phyloP scores from a whole-genome alignment of 2,329 filamentous ascomycete species.

The Fusarium austroafricanum region DNA sequence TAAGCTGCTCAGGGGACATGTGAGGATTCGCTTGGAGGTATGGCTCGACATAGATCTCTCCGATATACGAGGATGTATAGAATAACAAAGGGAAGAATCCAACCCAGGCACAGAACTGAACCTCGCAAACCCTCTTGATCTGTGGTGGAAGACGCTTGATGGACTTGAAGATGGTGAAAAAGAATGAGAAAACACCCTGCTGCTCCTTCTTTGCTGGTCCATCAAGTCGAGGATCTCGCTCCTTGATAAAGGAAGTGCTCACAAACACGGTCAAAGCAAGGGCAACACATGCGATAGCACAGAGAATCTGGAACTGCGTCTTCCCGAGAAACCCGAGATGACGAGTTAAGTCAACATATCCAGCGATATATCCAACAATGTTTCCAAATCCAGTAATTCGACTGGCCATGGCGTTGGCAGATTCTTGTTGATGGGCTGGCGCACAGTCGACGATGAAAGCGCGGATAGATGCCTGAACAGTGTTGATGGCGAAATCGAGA shows the following conservation, averaged over 20 bases:
- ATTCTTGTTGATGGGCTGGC: conserved; percentile 91
- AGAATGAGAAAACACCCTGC: conserved; percentile 80
- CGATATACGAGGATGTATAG: conserved; percentile 94
- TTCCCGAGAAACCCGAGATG: conserved; percentile 83
- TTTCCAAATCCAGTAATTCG: conserved; percentile 88
- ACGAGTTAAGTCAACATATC: conserved; percentile 81
- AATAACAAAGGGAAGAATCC: conserved; percentile 97
- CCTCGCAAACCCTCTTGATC: conserved; percentile 82
- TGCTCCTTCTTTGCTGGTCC: conserved; percentile 69
- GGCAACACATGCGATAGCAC: conserved; percentile 82
- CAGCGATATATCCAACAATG: conserved; percentile 89
- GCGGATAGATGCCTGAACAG: conserved; percentile 91
- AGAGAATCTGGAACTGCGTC: conserved; percentile 93
- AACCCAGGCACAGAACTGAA: conserved; percentile 90
- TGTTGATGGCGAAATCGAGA: conserved; percentile 95
- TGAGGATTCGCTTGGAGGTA: conserved; percentile 81
- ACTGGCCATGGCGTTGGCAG: conserved; percentile 94
- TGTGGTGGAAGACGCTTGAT: conserved; percentile 84
- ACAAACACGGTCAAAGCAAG: conserved; percentile 76
- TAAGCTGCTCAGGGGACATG: conserved; percentile 80
- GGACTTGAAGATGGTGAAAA: conserved; percentile 79
- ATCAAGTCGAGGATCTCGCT: conserved; percentile 83
- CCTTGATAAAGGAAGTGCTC: conserved; percentile 76
- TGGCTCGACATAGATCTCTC: conserved; percentile 90
- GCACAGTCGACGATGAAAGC: conserved; percentile 95